phyloP scores from a whole-genome alignment of 2,329 filamentous ascomycete genomes.

The Talaromyces sp. region DNA sequence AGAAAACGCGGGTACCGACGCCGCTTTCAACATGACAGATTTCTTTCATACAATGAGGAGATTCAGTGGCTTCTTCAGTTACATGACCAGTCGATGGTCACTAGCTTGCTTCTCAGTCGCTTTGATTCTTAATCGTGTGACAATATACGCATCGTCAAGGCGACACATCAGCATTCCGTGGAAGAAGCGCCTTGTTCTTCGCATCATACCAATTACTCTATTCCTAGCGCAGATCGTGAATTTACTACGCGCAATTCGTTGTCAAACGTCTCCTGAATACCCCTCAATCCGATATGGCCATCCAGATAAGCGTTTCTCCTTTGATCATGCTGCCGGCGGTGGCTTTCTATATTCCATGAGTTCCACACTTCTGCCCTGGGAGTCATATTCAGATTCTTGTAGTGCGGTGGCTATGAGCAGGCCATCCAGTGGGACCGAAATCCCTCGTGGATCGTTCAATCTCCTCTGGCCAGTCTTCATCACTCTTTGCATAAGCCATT shows the following conservation, averaged over 20 bases:
- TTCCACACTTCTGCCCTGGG: constrained; percentile 68
- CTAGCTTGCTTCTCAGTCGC: constrained; percentile 83
- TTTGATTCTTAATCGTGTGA: constrained; percentile 82
- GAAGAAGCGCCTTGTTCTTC: constrained; percentile 66
- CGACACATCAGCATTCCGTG: constrained; percentile 73
- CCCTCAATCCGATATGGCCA: constrained; percentile 67
- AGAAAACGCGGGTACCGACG: constrained; percentile 32
- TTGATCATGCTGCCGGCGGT: constrained; percentile 69
- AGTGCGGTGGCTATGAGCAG: constrained; percentile 69
- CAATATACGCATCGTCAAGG: constrained; percentile 87
- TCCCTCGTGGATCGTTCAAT: constrained; percentile 73
- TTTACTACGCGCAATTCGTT: constrained; percentile 81
- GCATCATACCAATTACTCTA: constrained; percentile 67
- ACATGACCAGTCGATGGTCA: constrained; percentile 89
- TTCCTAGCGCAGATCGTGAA: constrained; percentile 65
- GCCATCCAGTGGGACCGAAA: constrained; percentile 47
- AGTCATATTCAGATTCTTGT: constrained; percentile 73
- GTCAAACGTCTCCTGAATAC: constrained; percentile 79
- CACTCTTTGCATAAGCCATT: constrained; percentile 67
- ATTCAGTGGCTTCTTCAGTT: constrained; percentile 82
- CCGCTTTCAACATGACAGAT: constrained; percentile 40
- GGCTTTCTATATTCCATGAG: constrained; percentile 69
- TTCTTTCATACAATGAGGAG: constrained; percentile 58
- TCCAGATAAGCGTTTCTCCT: constrained; percentile 59
- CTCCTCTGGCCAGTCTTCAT: constrained; percentile 54